phyloP scores from a whole-genome alignment of 345 rosid genomes.

The Acer yangbiense region DNA sequence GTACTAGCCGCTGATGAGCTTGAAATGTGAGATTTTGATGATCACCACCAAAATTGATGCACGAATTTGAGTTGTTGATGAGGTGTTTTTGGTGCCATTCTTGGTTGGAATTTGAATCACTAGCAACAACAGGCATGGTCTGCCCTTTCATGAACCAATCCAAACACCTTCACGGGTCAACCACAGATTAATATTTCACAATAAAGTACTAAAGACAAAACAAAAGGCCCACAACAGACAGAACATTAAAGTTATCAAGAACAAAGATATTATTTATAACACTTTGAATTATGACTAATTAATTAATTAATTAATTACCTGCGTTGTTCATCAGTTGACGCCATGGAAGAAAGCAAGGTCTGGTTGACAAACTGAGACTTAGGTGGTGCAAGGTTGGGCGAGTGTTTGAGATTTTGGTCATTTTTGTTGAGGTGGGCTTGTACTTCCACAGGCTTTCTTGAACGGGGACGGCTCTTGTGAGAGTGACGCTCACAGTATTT shows the following conservation, averaged over 20 bases:
- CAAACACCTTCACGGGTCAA: constrained; percentile 58
- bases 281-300: background rate
- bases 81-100: constrained; percentile 45
- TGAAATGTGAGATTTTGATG: constrained; percentile 20
- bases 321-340: constrained; percentile 49
- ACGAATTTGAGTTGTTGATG: constrained; percentile 13
- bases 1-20: constrained; percentile 30
- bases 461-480: constrained; percentile 78
- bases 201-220: constrained; percentile 9
- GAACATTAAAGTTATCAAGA: background rate
- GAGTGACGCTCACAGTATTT: constrained; percentile 80
- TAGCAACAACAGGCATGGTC: constrained; percentile 31
- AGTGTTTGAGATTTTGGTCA: constrained; percentile 20
- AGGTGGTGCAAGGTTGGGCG: constrained; percentile 19
- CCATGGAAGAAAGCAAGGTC: constrained; percentile 29
- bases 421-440: constrained; percentile 29
- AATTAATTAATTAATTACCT: constrained; percentile 36
- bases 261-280: background rate
- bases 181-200: constrained; percentile 10
- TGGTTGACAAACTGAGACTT: constrained; percentile 36
- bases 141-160: constrained; percentile 80
- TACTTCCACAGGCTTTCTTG: constrained; percentile 92
- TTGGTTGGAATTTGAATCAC: constrained; percentile 40
- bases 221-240: constrained; percentile 1
- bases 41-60: constrained; percentile 13